Evolutionary conservation across 2,329 filamentous ascomycete genomes (phyloP), one percentile per base, ranked within the genome.

Genomic region (Epichloe coenophiala): DNA sequence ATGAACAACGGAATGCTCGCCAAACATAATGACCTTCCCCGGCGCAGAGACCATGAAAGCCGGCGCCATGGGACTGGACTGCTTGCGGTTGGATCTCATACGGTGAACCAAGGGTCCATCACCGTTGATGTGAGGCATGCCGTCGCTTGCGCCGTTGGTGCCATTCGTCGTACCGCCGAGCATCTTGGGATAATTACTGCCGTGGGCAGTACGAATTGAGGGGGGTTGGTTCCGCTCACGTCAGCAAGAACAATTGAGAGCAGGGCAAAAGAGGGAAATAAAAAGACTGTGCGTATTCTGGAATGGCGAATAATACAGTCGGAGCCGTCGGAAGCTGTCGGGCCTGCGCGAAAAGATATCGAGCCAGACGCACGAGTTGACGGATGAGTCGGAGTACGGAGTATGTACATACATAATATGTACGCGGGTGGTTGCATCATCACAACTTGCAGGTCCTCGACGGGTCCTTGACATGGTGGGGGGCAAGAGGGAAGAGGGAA

Each of bases 41-140:
- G 93, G 93, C 2, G 94, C 91, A 15, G 93, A 97, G 51, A 97
- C 90, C 87, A 98, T 95, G 65, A 98, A 98, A 54, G 90, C 74
- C 42, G 91, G 90, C 69, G 93, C 80, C 80, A 84, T 80, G 3
- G 80, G 80, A 51, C 70, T 79, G 11, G 80, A 83, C 54, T 73
- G 68, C 58, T 79, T 83, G 63, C 80, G 76, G 46, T 70, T 65
- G 60, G 71, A 63, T 57, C 59, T 74, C 53, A 65, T 61, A 48
- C 66, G 65, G 51, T 67, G 58, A 48, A 60, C 52, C 54, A 66
- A 51, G 52, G 63, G 58, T 37, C 59, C 64, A 54, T 64, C 64
- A 55, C 66, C 63, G 51, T 68, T 69, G 53, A 60, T 56, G 44
- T 65, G 67, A 45, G 54, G 53, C 38, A 48, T 58, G 27, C 55